Evolutionary conservation across 768 basidiomycete species (phyloP), one percentile per base, ranked within the genome.

Genomic region (Paxillus ammoniavirescens): DNA sequence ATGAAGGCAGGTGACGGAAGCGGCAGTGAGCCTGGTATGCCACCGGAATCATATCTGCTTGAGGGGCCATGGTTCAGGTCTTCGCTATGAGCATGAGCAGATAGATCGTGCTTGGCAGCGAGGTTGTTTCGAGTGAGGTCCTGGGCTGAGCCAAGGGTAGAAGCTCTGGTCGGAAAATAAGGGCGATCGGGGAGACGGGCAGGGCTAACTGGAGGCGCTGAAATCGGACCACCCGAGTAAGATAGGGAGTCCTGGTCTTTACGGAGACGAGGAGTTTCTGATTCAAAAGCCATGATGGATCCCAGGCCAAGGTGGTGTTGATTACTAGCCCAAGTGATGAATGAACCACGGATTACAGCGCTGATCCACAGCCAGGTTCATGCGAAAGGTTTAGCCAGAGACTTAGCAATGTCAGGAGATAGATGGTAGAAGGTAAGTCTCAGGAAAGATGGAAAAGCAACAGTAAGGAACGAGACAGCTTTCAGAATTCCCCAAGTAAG

Each of bases 31-130:
- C 57, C 44, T 41, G 58, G 42, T 8, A 59, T 53, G 9, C 42
- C 35, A 42, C 15, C 47, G 31, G n/a, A 37, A 49, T 65, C 62
- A 45, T 53, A 45, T 47, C 61, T 60, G 45, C 42, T 8, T 4
- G 56, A 56, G 12, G 53, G 50, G 2, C 33, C 62, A 67, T 89
- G 88, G 69, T 82, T 86, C 48, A 89, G 73, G 73, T 89, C 89
- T 62, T 70, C 79, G 72, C 88, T 91, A 50, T 79, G 83, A 54
- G 86, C 73, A 65, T 86, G 82, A 54, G 80, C 63, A 38, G 61
- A 60, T 9, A 61, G 57, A 61, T 68, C 70, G 60, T 67, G 63
- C 57, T 64, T 71, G 21, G 59, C 46, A n/a, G 67, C 54, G 65
- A 77, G 73, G 58, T 50, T 73, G 63, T 74, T 76, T 62, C 79